Evolutionary conservation across 164 flowering plant genomes (phyloP), one percentile per base, ranked within the genome.

Genomic region (Warburgia ugandensis): DNA sequence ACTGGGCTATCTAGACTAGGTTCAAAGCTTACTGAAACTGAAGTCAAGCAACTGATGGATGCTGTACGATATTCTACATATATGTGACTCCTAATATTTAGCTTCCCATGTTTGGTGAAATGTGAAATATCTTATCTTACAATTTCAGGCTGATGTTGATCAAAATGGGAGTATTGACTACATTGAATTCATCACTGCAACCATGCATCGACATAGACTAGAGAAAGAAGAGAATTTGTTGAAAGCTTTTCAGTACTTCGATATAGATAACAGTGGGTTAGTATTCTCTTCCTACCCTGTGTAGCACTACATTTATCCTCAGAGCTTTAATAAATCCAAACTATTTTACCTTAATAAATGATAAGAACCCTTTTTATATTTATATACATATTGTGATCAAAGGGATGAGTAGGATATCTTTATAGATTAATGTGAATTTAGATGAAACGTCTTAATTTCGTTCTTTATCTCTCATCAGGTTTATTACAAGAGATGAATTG

Each of bases 61-160:
- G 96, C 95, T 43, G 96, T 87, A 74, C 77, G 82, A 21, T 48
- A 13, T 35, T 55, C 27, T 20, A 21, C 25, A 43, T 45, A 45
- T n/a, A 2, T 27, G 10, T 26, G 3, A 23, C 8, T 12, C 19
- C 7, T 6, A 13, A n/a, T 45, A 3, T 25, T 27, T 45, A 25
- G 21, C 20, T 45, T 4, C n/a, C 23, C 16, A 23, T n/a, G n/a
- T n/a, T n/a, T n/a, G n/a, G n/a, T n/a, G n/a, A n/a, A n/a, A n/a
- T n/a, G n/a, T n/a, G n/a, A n/a, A n/a, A n/a, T n/a, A n/a, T n/a
- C n/a, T n/a, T 45, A 29, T 52, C 17, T 4, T 17, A n/a, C 42
- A n/a, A 27, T 28, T 49, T 32, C 78, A 94, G 99, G 94, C 94
- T 56, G 99, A 94, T 61, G 86, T 94, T 45, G 94, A 94, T 64